Evolutionary conservation across 768 basidiomycete genomes (phyloP).

Genomic region (Pisolithus albus): DNA sequence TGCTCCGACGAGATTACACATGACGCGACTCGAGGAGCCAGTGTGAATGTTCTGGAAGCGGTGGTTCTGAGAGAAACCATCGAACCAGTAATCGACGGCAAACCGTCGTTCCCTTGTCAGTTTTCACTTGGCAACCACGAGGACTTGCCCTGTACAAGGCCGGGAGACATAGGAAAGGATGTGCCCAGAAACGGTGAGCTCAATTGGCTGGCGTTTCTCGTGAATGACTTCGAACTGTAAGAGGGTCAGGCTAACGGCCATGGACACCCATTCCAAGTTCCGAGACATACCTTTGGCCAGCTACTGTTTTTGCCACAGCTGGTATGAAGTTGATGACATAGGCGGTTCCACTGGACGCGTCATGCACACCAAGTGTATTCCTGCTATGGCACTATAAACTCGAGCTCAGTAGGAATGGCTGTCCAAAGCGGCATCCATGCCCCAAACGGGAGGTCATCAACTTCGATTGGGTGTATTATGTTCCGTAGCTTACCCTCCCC

Average conservation of each 20-base stretch:
- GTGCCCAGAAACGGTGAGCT: conserved; percentile 20
- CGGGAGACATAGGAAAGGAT: conserved; percentile 32
- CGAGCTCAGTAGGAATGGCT: too few species aligned
- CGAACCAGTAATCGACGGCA: conserved; percentile 34
- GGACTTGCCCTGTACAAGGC: conserved; percentile 36
- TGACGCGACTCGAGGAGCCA: conserved; percentile 18
- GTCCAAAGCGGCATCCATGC: too few species aligned
- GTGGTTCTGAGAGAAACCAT: conserved; percentile 35
- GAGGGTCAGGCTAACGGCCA: not conserved
- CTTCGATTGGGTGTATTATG: too few species aligned
- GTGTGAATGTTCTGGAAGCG: conserved; percentile 32
- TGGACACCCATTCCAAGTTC: not conserved
- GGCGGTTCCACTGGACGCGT: too few species aligned
- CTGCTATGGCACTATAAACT: too few species aligned
- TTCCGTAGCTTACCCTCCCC: too few species aligned
- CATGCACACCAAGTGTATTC: too few species aligned
- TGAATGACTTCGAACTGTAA: conserved; percentile 23
- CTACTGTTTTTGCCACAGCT: not conserved
- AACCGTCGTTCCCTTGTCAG: conserved; percentile 13
- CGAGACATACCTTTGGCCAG: conserved; percentile 23
- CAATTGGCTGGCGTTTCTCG: conserved; percentile 23
- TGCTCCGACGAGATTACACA: conserved; percentile 28
- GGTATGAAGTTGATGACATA: too few species aligned
- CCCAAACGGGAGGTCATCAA: too few species aligned
- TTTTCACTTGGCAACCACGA: conserved; percentile 24